These are phyloP conservation scores for Mercurialis annua DNA, from an alignment of 345 rosid genomes.

Conservation along the genomic window DNA sequence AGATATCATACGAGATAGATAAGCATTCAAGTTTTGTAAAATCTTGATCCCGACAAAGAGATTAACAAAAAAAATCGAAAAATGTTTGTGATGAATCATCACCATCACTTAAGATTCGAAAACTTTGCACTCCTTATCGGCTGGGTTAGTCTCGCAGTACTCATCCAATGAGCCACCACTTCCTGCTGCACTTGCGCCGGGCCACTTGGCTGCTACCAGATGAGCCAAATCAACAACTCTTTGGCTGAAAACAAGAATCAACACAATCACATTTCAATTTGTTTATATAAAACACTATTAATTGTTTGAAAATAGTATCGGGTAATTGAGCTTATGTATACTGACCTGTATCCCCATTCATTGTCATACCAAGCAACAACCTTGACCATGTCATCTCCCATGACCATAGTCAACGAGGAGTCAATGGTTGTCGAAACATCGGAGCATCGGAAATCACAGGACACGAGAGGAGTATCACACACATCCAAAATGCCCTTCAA, in stretches of 20 bases:
- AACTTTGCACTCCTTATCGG: slow-evolving; percentile 90
- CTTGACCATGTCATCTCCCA: slow-evolving; percentile 99
- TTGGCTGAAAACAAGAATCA: slow-evolving; percentile 53
- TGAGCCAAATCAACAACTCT: slow-evolving; percentile 97
- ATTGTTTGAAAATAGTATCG: too few relatives aligned
- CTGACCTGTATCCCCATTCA: slow-evolving; percentile 97
- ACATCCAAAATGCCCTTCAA: slow-evolving; percentile 79
- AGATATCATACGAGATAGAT: slow-evolving; percentile 13
- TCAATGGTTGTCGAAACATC: slow-evolving; percentile 92
- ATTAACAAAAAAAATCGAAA: background rate
- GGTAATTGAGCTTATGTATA: background rate
- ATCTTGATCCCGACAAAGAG: slow-evolving; percentile 1
- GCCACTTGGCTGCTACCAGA: slow-evolving; percentile 85
- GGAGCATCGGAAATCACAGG: slow-evolving; percentile 84
- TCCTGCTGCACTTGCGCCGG: slow-evolving; percentile 51
- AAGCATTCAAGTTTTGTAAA: slow-evolving; percentile 10
- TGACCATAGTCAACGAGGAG: slow-evolving; percentile 91
- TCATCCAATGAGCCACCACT: slow-evolving; percentile 95
- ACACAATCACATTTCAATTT: background rate
- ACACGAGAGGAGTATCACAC: slow-evolving; percentile 84
- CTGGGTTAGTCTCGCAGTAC: slow-evolving; percentile 84
- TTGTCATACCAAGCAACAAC: slow-evolving; percentile 99
- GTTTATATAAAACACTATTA: background rate
- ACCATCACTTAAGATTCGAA: slow-evolving; percentile 48
- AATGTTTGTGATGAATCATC: background rate